Base-by-base conservation (phyloP, 768 basidiomycete species). In the Tulasnella sp. region DNA sequence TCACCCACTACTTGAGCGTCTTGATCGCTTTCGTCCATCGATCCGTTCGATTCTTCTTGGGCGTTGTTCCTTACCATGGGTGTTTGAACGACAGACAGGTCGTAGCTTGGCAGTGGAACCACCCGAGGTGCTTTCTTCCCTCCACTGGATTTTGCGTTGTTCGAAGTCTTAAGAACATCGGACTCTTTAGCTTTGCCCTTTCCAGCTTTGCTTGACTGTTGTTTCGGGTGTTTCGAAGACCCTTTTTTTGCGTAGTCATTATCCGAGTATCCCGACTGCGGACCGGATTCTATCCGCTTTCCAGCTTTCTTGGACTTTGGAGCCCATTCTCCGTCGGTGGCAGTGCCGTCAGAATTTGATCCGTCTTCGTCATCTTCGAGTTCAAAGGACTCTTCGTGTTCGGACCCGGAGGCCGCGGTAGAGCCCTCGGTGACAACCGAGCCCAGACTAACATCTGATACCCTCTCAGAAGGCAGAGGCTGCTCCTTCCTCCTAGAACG, bases 51-150 rank as follows among this genome's bases (percentile, higher is more conserved):
- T 11, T 47, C 69, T 11, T 47, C 69, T 29, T 16, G n/a, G 26
- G 26, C 22, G 22, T 59, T 59, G 9, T 22, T 12, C 16, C 22
- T 29, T 22, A 59, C 22, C 8, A 59, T 29, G 5, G 52, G 52
- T 32, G 52, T 59, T 26, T 59, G 32, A 59, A 59, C 69, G 5
- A 70, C 47, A 4, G 69, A 59, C 22, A 70, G 22, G 41, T 70
- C 69, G 59, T 70, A 59, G 5, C 52, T 22, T 19, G 52, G 52
- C 29, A 62, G 34, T 35, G 34, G 40, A 16, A 70, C 44, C 19
- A 47, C n/a, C 8, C 40, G 69, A 59, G 69, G 47, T 12, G 52
- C 19, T 47, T 59, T 70, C 69, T 70, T 70, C n/a, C 47, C 47
- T 26, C 67, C 67, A 17, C 42, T 67, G 35, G 67, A 44, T 29